Conservation (phyloP, 2,329 filamentous ascomycete species). For the Aspergillus bombycis region DNA sequence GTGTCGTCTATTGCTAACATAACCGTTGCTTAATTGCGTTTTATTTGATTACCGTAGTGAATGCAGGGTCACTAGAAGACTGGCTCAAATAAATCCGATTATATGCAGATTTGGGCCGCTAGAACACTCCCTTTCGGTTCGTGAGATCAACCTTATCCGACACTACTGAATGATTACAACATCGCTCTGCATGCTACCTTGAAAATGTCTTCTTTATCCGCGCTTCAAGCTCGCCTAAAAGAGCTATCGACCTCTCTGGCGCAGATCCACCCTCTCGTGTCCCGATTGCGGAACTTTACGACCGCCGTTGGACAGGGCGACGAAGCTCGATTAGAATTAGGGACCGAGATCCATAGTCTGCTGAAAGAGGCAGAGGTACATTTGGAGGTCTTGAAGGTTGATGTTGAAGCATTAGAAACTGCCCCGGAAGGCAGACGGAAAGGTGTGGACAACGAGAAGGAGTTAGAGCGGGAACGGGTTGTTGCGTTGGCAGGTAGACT, state of each 20-base stretch:
- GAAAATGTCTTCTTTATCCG: constrained; percentile 35
- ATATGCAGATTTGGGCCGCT: not conserved
- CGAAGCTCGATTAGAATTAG: constrained; percentile 71
- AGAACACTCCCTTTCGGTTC: not conserved
- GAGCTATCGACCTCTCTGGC: constrained; percentile 58
- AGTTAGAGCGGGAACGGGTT: constrained; percentile 67
- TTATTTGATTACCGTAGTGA: not conserved
- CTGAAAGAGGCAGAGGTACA: constrained; percentile 82
- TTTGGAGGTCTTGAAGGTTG: constrained; percentile 76
- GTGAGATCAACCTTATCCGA: not conserved
- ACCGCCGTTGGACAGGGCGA: constrained; percentile 67
- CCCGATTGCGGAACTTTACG: constrained; percentile 61
- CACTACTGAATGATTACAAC: not conserved
- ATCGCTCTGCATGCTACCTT: not conserved
- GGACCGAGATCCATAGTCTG: constrained; percentile 76
- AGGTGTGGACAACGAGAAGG: constrained; percentile 53
- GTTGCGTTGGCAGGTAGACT: constrained; percentile 69
- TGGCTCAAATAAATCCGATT: not conserved
- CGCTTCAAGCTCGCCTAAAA: constrained; percentile 53
- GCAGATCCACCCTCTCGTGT: constrained; percentile 57
- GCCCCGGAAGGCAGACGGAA: constrained; percentile 42
- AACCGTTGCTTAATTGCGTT: not conserved
- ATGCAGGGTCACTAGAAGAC: too few relatives aligned
- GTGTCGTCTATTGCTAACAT: not conserved
- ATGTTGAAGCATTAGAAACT: constrained; percentile 69